Evolutionary conservation across 129 eudicot genomes (phyloP).

Genomic region (Saposhnikovia divaricata): DNA sequence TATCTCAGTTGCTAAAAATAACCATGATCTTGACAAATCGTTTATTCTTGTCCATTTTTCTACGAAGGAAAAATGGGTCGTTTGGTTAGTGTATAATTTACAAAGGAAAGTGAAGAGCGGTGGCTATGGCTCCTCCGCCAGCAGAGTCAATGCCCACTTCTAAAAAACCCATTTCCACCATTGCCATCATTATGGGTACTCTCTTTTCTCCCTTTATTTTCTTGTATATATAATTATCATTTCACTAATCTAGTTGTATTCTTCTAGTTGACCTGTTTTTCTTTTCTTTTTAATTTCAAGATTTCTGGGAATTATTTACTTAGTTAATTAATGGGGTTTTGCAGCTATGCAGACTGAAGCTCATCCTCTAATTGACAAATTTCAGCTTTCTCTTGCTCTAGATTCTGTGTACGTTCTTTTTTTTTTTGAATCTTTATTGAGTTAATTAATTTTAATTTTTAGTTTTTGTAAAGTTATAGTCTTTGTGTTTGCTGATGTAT

Average conservation of each 20-base stretch:
- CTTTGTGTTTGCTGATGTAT: not conserved
- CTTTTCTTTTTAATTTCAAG: not conserved
- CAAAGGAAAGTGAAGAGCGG: too few relatives aligned
- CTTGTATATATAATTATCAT: not conserved
- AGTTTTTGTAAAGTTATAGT: not conserved
- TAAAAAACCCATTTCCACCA: constrained; percentile 1
- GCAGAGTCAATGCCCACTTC: not conserved
- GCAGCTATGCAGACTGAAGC: constrained; percentile 70
- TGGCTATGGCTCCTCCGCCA: not conserved
- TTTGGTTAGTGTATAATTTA: too few relatives aligned
- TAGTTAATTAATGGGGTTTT: not conserved
- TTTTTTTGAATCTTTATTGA: not conserved
- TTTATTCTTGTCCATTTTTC: too few relatives aligned
- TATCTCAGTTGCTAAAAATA: too few relatives aligned
- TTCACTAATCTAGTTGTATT: not conserved
- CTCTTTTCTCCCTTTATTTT: not conserved
- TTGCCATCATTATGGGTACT: constrained; percentile 1
- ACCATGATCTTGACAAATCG: too few relatives aligned
- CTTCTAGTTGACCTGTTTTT: not conserved
- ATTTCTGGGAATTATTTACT: not conserved
- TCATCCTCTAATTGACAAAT: constrained; percentile 35
- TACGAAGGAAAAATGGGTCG: too few relatives aligned
- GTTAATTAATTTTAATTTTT: not conserved
- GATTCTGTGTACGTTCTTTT: constrained; percentile 33
- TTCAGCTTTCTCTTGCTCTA: constrained; percentile 29